Evolutionary conservation across 257 asterid species (phyloP).

Genomic region (Marsdenia floribunda): DNA sequence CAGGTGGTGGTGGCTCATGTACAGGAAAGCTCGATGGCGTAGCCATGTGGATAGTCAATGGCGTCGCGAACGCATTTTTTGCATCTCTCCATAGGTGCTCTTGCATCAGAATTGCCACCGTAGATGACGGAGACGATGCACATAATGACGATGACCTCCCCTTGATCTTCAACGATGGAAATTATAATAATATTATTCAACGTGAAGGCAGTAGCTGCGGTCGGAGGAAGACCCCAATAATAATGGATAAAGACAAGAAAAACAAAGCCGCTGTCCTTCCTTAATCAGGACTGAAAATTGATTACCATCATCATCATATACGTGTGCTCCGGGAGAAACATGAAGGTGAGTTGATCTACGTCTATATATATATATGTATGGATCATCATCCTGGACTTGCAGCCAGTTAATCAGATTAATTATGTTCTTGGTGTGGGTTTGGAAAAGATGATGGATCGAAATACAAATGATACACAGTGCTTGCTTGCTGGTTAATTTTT

Average conservation of each 20-base stretch:
- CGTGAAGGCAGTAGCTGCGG: conserved; percentile 10
- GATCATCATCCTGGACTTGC: too few species aligned
- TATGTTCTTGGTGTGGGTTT: not conserved
- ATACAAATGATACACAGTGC: not conserved
- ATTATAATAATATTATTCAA: not conserved
- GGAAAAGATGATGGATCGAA: not conserved
- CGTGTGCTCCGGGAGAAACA: not conserved
- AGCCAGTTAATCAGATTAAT: not conserved
- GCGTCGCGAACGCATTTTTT: conserved; percentile 62
- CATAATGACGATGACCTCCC: conserved; percentile 43
- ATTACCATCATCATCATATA: too few species aligned
- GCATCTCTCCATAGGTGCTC: conserved; percentile 79
- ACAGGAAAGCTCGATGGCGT: conserved; percentile 53
- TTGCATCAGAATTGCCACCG: conserved; percentile 63
- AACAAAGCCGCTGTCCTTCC: conserved; percentile 15
- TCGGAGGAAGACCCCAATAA: conserved; percentile 10
- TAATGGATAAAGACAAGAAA: conserved; percentile 43
- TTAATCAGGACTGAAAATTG: not conserved
- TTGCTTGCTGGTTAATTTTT: not conserved
- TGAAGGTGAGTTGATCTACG: not conserved
- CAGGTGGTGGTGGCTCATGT: conserved; percentile 4
- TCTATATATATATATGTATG: too few species aligned
- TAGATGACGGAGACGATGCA: conserved; percentile 57
- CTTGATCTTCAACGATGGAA: conserved; percentile 47
- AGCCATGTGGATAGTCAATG: conserved; percentile 67